Base-by-base conservation (phyloP, 2,329 filamentous ascomycete genomes). In the Teratosphaeria pseudoeucalypti region DNA sequence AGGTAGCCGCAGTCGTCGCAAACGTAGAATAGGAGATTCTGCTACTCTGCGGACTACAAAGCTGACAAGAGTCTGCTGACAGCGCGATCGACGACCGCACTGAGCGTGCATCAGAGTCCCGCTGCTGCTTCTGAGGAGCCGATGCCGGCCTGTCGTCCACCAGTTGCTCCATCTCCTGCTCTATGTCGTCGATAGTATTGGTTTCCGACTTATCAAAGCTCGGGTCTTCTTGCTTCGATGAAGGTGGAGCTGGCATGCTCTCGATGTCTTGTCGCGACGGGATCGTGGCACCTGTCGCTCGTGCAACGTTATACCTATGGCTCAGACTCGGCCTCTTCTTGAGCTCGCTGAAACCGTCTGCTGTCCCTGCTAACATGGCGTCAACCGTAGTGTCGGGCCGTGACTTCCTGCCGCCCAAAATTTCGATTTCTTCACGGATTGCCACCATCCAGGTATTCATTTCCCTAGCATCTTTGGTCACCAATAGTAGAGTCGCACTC, bases 391-490 rank as follows among this genome's bases (percentile, higher is more conserved):
- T 62, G 37, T 87, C 84, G 0, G 83, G 82, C 27, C 82, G 70
- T 58, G 79, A 78, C 70, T 82, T 85, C 74, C 82, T 86, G 19
- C 88, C 88, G 32, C 87, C 87, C 7, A 89, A 74, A 6, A 78
- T 77, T 65, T 89, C 85, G 57, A 92, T 91, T 67, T 89, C 85
- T 58, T 80, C 80, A 47, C 89, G 82, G 34, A 92, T 75, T 0
- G 81, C 78, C 1, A 80, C 79, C 70, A 92, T 83, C 89, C 89
- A 94, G 52, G 77, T 75, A 61, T 90, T 86, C 87, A 92, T 89
- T 53, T 89, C 85, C 63, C 87, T 83, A 2, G 86, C 85, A 61
- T 77, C 84, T 57, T 90, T 84, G 63, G 92, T 85, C 0, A 92
- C 83, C 70, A 94, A 79, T 27, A 94, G 75, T 58, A 91, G 81